Conservation (phyloP, 2,329 filamentous ascomycete genomes). For the Colletotrichum musae region DNA sequence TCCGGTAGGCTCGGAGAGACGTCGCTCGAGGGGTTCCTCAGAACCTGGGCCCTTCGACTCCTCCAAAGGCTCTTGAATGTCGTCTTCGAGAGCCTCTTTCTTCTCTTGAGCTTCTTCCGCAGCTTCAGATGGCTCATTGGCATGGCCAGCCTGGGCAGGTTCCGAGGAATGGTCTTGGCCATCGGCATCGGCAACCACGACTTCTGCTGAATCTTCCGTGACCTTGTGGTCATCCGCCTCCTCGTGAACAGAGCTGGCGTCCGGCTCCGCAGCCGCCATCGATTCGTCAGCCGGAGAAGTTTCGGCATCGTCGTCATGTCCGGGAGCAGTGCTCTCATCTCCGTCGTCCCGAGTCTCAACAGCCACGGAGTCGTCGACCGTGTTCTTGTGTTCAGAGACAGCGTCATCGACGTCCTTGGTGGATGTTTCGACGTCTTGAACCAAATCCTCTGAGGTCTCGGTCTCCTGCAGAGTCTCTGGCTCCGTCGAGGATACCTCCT, state of each 20-base stretch:
- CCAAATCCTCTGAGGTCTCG: background rate
- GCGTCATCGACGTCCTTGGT: background rate
- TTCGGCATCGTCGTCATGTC: background rate
- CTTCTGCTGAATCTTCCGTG: background rate
- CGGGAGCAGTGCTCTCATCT: background rate
- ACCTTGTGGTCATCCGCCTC: background rate
- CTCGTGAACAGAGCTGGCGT: background rate
- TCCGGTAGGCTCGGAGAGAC: too few relatives aligned
- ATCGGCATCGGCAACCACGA: background rate
- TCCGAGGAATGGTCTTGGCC: background rate
- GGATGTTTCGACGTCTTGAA: background rate
- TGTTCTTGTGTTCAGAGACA: background rate
- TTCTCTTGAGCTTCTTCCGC: too few relatives aligned
- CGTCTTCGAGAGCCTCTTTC: too few relatives aligned
- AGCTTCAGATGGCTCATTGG: background rate
- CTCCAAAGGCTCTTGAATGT: too few relatives aligned
- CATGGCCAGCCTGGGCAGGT: background rate
- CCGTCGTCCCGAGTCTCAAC: background rate
- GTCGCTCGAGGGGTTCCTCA: too few relatives aligned
- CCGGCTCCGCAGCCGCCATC: too few relatives aligned
- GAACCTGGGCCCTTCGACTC: too few relatives aligned
- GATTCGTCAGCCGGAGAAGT: background rate
- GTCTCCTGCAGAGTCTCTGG: background rate
- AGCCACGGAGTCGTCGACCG: background rate
- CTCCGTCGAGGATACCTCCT: background rate